Evolutionary conservation across 1,284 basidiomycete genomes (phyloP).

Genomic region (Moesziomyces sp.): DNA sequence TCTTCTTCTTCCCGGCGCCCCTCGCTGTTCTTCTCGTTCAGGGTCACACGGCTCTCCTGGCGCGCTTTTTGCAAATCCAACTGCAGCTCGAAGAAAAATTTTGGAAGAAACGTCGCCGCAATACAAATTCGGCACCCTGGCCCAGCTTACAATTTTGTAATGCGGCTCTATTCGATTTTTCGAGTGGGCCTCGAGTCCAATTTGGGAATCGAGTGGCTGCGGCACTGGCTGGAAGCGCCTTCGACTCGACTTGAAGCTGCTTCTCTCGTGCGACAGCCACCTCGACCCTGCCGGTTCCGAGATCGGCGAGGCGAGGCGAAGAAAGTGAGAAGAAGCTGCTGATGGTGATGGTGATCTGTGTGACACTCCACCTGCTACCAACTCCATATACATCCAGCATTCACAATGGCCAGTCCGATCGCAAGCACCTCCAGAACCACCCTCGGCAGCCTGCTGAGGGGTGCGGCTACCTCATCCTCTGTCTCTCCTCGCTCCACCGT

Average conservation of each 20-base stretch:
- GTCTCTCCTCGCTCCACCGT: slow-evolving; percentile 5
- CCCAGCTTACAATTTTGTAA: not conserved
- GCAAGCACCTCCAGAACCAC: slow-evolving; percentile 48
- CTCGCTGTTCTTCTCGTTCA: slow-evolving; percentile 3
- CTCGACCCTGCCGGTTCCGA: not conserved
- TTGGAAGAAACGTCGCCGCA: slow-evolving; percentile 28
- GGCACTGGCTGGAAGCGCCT: slow-evolving; percentile 24
- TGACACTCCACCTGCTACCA: not conserved
- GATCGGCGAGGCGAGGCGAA: not conserved
- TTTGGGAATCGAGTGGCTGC: slow-evolving; percentile 26
- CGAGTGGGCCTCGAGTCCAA: not conserved
- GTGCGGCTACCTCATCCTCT: slow-evolving; percentile 6
- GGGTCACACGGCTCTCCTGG: slow-evolving; percentile 1
- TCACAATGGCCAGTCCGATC: slow-evolving; percentile 47
- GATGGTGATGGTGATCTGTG: too few relatives aligned
- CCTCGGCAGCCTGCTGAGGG: slow-evolving; percentile 35
- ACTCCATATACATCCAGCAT: too few relatives aligned
- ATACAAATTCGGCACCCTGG: not conserved
- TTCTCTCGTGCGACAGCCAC: not conserved
- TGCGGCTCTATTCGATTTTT: not conserved
- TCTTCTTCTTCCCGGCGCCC: slow-evolving; percentile 8
- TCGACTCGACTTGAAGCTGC: not conserved
- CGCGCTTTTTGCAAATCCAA: not conserved
- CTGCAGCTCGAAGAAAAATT: slow-evolving; percentile 33
- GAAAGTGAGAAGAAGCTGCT: not conserved